These are phyloP conservation scores for Fistulina hepatica DNA, from an alignment of 1,284 basidiomycete species.

Conservation along the genomic window DNA sequence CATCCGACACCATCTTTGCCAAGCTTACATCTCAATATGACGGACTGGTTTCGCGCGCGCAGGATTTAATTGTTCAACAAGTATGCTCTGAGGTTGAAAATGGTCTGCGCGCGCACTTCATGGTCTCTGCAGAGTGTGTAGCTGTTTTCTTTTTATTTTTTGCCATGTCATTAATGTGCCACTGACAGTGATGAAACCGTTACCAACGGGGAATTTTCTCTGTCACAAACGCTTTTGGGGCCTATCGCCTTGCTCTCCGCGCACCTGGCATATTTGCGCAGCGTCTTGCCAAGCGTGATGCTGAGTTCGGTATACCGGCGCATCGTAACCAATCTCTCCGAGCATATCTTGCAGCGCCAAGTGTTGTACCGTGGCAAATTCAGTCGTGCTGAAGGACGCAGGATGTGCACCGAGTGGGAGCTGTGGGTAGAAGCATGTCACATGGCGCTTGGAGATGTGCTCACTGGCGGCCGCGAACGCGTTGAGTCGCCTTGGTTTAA, in stretches of 20 bases:
- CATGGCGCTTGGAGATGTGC: constrained; percentile 36
- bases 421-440: constrained; percentile 72
- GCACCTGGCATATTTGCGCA: constrained; percentile 54
- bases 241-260: constrained; percentile 66
- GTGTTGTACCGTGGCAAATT: constrained; percentile 70
- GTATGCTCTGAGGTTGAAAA: constrained; percentile 70
- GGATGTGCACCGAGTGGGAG: constrained; percentile 56
- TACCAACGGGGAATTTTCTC: constrained; percentile 32
- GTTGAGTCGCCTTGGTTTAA: constrained; percentile 65
- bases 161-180: background rate
- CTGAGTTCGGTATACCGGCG: constrained; percentile 58
- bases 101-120: constrained; percentile 59
- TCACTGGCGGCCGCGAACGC: constrained; percentile 31
- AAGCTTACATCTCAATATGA: constrained; percentile 56
- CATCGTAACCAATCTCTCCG: constrained; percentile 52
- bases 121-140: constrained; percentile 28
- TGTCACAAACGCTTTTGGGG: constrained; percentile 58
- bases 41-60: constrained; percentile 55
- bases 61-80: constrained; percentile 78
- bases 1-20: constrained; percentile 66
- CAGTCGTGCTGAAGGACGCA: constrained; percentile 39
- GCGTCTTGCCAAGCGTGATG: constrained; percentile 44
- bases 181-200: constrained; percentile 16
- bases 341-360: constrained; percentile 73
- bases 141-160: constrained; percentile 10